A percentile compares a stretch with the other conserved stretches of the same genome.
Evolutionary conservation across 2,329 filamentous ascomycete genomes (phyloP).

Genomic region (Venturia oleaginea): DNA sequence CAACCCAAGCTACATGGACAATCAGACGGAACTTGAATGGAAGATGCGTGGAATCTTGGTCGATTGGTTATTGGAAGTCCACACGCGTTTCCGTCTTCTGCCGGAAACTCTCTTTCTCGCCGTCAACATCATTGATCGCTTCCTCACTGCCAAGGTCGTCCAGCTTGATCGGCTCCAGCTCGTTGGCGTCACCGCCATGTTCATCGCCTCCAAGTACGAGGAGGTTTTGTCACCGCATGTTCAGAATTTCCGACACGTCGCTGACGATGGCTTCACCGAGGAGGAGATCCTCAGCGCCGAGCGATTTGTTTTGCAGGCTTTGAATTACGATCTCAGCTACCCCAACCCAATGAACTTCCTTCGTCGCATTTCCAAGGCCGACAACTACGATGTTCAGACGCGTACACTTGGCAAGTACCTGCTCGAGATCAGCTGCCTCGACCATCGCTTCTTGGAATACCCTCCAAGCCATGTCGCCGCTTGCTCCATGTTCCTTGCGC

Average conservation of each 20-base stretch:
- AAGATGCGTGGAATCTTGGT: conserved; percentile 96
- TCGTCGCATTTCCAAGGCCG: conserved; percentile 95
- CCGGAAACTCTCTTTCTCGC: conserved; percentile 94
- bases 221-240: conserved; percentile 96
- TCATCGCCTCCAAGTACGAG: conserved; percentile 98
- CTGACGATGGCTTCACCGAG: conserved; percentile 92
- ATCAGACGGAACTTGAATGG: conserved; percentile 94
- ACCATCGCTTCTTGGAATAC: conserved; percentile 87
- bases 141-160: conserved; percentile 90
- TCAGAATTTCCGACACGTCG: conserved; percentile 92
- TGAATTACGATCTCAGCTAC: conserved; percentile 96
- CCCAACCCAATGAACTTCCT: conserved; percentile 99
- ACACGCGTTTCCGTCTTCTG: conserved; percentile 89
- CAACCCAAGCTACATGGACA: conserved; percentile 89
- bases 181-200: conserved; percentile 97
- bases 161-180: conserved; percentile 93
- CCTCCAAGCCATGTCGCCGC: conserved; percentile 86
- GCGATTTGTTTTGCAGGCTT: conserved; percentile 79
- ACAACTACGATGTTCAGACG: conserved; percentile 98
- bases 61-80: conserved; percentile 97
- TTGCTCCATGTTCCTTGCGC: conserved; percentile 88
- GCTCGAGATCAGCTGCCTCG: conserved; percentile 91
- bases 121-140: conserved; percentile 97
- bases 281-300: conserved; percentile 96
- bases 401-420: conserved; percentile 96